A percentile compares a stretch with the other conserved stretches of the same genome.
Conservation (phyloP, 306 rosid genomes). For the Pyrus betulifolia region DNA sequence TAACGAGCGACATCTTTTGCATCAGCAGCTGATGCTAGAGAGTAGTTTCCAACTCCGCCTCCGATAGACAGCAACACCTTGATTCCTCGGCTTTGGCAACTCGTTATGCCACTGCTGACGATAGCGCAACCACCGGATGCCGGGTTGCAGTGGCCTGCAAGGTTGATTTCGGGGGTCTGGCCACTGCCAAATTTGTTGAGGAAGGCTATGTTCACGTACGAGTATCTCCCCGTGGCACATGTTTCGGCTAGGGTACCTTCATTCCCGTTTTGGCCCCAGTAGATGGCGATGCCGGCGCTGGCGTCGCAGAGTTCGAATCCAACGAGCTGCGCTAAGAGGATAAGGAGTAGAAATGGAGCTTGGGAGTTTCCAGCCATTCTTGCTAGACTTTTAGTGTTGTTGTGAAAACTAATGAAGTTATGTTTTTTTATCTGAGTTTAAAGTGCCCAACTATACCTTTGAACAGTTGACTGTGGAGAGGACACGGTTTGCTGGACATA, state of each 20-base stretch:
- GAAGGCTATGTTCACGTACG: conserved; percentile 41
- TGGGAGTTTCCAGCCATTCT: conserved; percentile 19
- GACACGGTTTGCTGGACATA: not conserved
- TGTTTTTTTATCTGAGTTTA: not conserved
- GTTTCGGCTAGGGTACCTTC: conserved; percentile 61
- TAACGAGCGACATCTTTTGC: conserved; percentile 39
- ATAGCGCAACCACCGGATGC: conserved; percentile 29
- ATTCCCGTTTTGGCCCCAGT: conserved; percentile 65
- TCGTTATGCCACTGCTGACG: conserved; percentile 32
- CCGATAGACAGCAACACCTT: conserved; percentile 62
- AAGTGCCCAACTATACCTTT: too few species aligned
- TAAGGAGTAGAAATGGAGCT: conserved; percentile 4
- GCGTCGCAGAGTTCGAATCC: conserved; percentile 18
- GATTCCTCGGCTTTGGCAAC: conserved; percentile 51
- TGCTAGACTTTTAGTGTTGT: not conserved
- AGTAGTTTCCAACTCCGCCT: conserved; percentile 51
- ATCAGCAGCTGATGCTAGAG: conserved; percentile 39
- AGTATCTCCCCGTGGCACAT: conserved; percentile 52
- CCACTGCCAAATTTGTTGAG: conserved; percentile 30
- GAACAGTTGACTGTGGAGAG: too few species aligned
- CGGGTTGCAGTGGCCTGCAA: conserved; percentile 66
- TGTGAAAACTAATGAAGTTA: not conserved
- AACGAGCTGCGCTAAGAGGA: conserved; percentile 7
- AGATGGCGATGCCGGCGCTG: conserved; percentile 46
- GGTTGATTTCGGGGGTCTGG: conserved; percentile 52